Base-by-base conservation (phyloP, 2,329 filamentous ascomycete genomes). In the Colletotrichum cordylinicola region DNA sequence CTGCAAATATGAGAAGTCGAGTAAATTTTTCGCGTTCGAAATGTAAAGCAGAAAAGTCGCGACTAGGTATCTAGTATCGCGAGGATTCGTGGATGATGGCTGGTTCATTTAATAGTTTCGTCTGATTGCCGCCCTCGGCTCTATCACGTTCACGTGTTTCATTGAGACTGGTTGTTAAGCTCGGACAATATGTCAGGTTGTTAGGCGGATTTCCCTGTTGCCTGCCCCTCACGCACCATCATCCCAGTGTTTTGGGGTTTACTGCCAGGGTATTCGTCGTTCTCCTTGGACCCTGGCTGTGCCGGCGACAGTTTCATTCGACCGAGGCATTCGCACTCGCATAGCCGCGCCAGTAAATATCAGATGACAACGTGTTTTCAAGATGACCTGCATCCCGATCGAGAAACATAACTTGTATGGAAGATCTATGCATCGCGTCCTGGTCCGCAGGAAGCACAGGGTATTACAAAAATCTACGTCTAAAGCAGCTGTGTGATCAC, bases 141-240 rank as follows among this genome's bases (percentile, higher is more conserved):
- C 39, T 31, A n/a, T 21, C 24, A 31, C n/a, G 18, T 75, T 75
- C 72, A 75, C 72, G 62, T 75, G 68, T 75, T 62, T 43, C 39
- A 18, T 8, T 8, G 5, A 9, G 7, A 29, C 15, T 37, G 12
- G 5, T 7, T 35, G 24, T 27, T 67, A 67, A 75, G 69, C 72
- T 75, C 56, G 29, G 67, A 62, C 37, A 70, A 62, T 52, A 62
- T 27, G 67, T 70, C 67, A 70, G 27, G 16, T 6, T 21, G 15
- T 18, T n/a, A 21, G 16, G 29, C 29, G 8, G 27, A 16, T 48
- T 27, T 56, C 55, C n/a, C n/a, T 29, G 18, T 15, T 12, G 9
- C 24, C 68, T 60, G 72, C 43, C 39, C 43, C 55, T 21, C n/a
- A 31, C 18, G 61, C 61, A 15, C 35, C 35, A 15, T 29, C 31